Evolutionary conservation across 768 basidiomycete genomes (phyloP).

Genomic region (Amanita pallidorosea): DNA sequence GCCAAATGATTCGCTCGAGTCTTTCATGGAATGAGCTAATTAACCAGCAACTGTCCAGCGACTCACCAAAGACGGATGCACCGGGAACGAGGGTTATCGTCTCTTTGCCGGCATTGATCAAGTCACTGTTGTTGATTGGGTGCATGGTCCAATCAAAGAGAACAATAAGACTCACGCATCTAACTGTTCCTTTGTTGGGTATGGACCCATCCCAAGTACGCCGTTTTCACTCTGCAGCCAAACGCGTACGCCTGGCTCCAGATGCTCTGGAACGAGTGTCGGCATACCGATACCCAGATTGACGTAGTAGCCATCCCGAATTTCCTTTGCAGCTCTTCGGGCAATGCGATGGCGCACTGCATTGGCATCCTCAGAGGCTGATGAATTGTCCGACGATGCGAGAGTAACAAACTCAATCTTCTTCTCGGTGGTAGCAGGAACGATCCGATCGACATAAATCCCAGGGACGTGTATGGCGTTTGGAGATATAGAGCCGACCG

Average conservation of each 20-base stretch:
- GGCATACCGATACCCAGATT: conserved; percentile 91
- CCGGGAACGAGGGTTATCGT: conserved; percentile 89
- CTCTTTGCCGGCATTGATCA: conserved; percentile 94
- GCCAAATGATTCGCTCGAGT: conserved; percentile 88
- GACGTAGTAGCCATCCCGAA: conserved; percentile 80
- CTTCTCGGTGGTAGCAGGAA: conserved; percentile 67
- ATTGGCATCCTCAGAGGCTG: conserved; percentile 30
- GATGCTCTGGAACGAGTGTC: conserved; percentile 74
- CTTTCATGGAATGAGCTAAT: conserved; percentile 22
- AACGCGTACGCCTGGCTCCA: conserved; percentile 65
- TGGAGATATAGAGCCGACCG: conserved; percentile 70
- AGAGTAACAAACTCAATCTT: conserved; percentile 67
- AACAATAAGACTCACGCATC: conserved; percentile 49
- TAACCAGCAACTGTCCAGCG: background rate
- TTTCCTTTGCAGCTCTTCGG: conserved; percentile 79
- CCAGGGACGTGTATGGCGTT: conserved; percentile 76
- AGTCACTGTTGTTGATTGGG: conserved; percentile 41
- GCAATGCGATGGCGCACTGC: conserved; percentile 66
- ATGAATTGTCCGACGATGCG: conserved; percentile 32
- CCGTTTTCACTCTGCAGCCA: conserved; percentile 92
- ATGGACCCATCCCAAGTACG: conserved; percentile 84
- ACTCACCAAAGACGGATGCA: conserved; percentile 78
- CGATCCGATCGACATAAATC: conserved; percentile 84
- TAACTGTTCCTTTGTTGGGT: conserved; percentile 68
- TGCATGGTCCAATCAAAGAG: background rate